A percentile compares a stretch with the other conserved stretches of the same genome.
Conservation (phyloP, 2,329 filamentous ascomycete genomes). For the Colletotrichum melonis region DNA sequence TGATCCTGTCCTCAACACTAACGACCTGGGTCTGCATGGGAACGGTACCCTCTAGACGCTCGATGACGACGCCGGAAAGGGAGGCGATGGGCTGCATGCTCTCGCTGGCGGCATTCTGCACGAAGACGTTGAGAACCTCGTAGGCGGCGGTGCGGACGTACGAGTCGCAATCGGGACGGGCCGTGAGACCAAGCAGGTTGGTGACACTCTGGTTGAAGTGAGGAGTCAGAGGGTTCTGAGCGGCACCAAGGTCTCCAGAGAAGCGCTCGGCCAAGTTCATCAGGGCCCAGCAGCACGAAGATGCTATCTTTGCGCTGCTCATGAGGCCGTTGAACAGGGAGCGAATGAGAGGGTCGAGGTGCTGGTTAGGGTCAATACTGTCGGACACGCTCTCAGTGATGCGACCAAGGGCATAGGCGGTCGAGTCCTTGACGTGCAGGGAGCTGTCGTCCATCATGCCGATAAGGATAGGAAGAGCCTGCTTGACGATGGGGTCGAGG, state of each 20-base stretch:
- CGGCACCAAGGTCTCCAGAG: constrained; percentile 82
- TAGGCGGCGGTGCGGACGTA: constrained; percentile 95
- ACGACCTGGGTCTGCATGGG: constrained; percentile 93
- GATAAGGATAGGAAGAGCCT: constrained; percentile 91
- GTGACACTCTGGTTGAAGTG: constrained; percentile 94
- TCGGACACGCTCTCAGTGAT: constrained; percentile 95
- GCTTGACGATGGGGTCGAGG: constrained; percentile 93
- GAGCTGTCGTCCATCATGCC: constrained; percentile 90
- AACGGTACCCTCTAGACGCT: constrained; percentile 90
- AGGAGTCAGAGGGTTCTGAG: constrained; percentile 84
- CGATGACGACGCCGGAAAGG: constrained; percentile 88
- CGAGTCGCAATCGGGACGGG: constrained; percentile 84
- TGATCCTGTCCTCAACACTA: constrained; percentile 95
- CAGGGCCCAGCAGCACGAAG: constrained; percentile 98
- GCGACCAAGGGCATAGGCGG: constrained; percentile 93
- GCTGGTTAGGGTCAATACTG: constrained; percentile 85
- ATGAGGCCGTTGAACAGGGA: constrained; percentile 91
- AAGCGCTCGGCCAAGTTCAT: constrained; percentile 99
- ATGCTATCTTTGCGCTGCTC: constrained; percentile 95
- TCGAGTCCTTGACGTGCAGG: constrained; percentile 93
- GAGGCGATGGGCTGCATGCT: constrained; percentile 83
- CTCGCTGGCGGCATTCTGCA: constrained; percentile 89
- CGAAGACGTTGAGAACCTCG: constrained; percentile 95
- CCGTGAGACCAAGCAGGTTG: constrained; percentile 87
- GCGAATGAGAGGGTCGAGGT: constrained; percentile 86